Percentiles rank a stretch among this genome's conserved stretches.
Conservation (phyloP, 495 filamentous ascomycete genomes). For the Immersiella caudata region DNA sequence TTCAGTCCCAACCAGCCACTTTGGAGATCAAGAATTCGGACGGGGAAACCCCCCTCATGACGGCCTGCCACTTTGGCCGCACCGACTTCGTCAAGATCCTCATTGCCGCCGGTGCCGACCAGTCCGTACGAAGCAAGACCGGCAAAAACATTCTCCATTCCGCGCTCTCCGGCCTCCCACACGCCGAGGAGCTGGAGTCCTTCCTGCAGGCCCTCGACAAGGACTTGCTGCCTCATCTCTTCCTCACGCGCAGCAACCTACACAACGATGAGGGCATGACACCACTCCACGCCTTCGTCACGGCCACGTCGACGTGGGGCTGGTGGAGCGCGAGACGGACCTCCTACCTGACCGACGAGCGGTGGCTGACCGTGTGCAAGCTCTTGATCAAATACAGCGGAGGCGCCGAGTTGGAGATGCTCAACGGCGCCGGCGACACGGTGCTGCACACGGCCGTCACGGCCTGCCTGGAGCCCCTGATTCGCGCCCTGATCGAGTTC, state of each 20-base stretch:
- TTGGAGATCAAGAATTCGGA: constrained; percentile 58
- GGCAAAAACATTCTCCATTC: constrained; percentile 65
- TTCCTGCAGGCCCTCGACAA: constrained; percentile 59
- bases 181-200: constrained; percentile 35
- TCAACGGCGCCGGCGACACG: constrained; percentile 70
- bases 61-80: constrained; percentile 59
- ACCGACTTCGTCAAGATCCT: constrained; percentile 59
- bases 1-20: constrained; percentile 57
- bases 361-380: constrained; percentile 34
- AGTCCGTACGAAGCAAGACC: constrained; percentile 53
- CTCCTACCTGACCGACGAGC: neutral
- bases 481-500: constrained; percentile 55
- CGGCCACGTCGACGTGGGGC: neutral
- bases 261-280: constrained; percentile 35
- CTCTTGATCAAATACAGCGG: constrained; percentile 52
- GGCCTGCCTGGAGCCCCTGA: constrained; percentile 35
- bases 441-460: constrained; percentile 61
- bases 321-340: neutral
- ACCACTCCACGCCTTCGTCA: constrained; percentile 45
- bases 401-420: constrained; percentile 55
- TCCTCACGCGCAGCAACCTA: constrained; percentile 44
- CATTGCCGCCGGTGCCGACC: constrained; percentile 66
- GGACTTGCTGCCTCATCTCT: constrained; percentile 43
- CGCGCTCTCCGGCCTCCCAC: constrained; percentile 41
- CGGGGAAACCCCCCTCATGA: constrained; percentile 62